Percentiles rank a stretch among this genome's conserved stretches.
Evolutionary conservation across 2,329 filamentous ascomycete genomes (phyloP).

Genomic region (Paecilomyces sp.): DNA sequence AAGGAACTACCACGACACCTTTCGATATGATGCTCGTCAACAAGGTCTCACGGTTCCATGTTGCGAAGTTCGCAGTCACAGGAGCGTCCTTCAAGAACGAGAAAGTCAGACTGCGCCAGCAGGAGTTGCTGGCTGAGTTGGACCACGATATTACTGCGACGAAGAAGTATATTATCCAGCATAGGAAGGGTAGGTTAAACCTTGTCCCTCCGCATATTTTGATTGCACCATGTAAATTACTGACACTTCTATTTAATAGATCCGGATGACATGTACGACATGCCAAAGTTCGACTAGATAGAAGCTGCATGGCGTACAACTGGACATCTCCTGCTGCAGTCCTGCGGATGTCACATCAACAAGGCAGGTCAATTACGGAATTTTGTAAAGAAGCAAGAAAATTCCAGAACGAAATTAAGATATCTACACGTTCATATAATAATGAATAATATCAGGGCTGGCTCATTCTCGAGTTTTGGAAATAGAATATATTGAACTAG

Average conservation of each 20-base stretch:
- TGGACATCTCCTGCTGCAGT: not conserved
- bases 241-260: constrained; percentile 26
- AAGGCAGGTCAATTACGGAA: not conserved
- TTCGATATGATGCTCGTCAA: constrained; percentile 66
- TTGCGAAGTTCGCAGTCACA: constrained; percentile 49
- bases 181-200: constrained; percentile 44
- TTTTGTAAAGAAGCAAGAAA: not conserved
- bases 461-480: not conserved
- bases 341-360: not conserved
- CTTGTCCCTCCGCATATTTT: constrained; percentile 1
- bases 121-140: constrained; percentile 43
- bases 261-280: constrained; percentile 46
- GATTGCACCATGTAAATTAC: not conserved
- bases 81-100: constrained; percentile 44
- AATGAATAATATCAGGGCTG: not conserved
- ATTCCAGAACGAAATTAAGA: not conserved
- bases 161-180: constrained; percentile 45
- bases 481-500: too few relatives aligned
- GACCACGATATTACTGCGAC: constrained; percentile 43
- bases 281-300: constrained; percentile 33
- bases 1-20: constrained; percentile 60
- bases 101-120: constrained; percentile 38
- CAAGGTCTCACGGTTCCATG: constrained; percentile 52
- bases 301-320: not conserved
- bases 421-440: not conserved